Evolutionary conservation across 2,329 filamentous ascomycete species (phyloP), one percentile per base, ranked within the genome.

Genomic region (Talaromyces sp.): DNA sequence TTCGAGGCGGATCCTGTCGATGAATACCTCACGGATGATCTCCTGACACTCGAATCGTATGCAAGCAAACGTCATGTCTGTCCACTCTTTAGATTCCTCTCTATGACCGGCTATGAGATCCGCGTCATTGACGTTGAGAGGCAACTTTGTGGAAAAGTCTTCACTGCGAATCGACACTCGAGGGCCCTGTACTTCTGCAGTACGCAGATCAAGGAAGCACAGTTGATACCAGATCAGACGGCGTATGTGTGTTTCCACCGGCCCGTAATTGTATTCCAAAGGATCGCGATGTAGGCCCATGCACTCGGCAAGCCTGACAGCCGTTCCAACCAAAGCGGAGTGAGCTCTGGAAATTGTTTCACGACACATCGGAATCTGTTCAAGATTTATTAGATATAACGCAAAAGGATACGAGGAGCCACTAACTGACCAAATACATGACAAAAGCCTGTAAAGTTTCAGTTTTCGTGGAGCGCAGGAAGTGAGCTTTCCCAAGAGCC

Each of bases 171-270:
- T 89, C 54, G 84, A 81, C 0, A 87, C 86, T 22, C 85, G 80
- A 8, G 88, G 88, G 0, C 88, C 89, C 61, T 89, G 88, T 1
- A 85, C 83, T 71, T 91, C 88, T 65, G 84, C 89, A 0, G 88
- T 90, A 39, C 87, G 80, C 58, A 90, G 81, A 67, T 91, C 89
- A 8, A 92, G 78, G 68, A 89, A 89, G 70, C 87, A 90, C 19
- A 92, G 78, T 65, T 91, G 88, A 67, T 90, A 86, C 89, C 88
- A 91, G 35, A 91, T 78, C 39, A 91, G 74, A 4, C 88, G 83
- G 11, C 88, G 83, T 2, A 90, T 78, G 55, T 91, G 87, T 0
- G 84, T 85, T 64, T 91, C 88, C 2, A 90, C 74, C 0, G 88
- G 81, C 2, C 80, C 82, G 58, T 88, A 79, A 1, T 82, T 83